Evolutionary conservation across 202 grass and related monocot species (phyloP).

Genomic region (Eragrostis tef): DNA sequence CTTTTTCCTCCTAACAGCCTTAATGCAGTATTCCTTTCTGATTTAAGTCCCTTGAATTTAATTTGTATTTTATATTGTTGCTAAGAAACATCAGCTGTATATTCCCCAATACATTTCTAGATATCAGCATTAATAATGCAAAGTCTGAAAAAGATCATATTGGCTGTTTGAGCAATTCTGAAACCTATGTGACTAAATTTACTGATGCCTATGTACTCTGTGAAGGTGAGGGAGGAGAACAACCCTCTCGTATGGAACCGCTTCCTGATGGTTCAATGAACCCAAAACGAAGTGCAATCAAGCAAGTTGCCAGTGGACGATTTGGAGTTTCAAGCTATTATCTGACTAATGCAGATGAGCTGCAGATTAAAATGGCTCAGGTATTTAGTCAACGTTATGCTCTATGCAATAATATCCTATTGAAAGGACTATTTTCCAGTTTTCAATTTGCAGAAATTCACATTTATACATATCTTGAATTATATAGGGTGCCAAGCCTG

Average conservation of each 20-base stretch:
- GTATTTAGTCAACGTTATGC: slow-evolving; percentile 50
- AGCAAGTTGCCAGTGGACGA: slow-evolving; percentile 96
- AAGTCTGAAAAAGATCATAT: not conserved
- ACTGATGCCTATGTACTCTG: slow-evolving; percentile 38
- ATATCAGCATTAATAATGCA: slow-evolving; percentile 13
- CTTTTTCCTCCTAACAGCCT: not conserved
- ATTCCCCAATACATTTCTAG: not conserved
- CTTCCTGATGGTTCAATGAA: slow-evolving; percentile 89
- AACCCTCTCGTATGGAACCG: slow-evolving; percentile 89
- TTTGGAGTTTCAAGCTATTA: slow-evolving; percentile 99
- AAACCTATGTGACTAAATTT: slow-evolving; percentile 13
- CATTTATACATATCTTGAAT: slow-evolving; percentile 38
- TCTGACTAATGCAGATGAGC: slow-evolving; percentile 95
- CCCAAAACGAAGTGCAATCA: slow-evolving; percentile 95
- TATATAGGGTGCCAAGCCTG: slow-evolving; percentile 92
- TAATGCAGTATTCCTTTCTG: not conserved
- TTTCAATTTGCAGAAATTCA: slow-evolving; percentile 36
- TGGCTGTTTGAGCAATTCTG: slow-evolving; percentile 15
- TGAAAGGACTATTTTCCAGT: slow-evolving; percentile 23
- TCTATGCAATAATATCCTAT: slow-evolving; percentile 12
- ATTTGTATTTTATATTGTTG: slow-evolving; percentile 1
- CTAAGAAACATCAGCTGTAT: slow-evolving; percentile 19
- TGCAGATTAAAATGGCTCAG: slow-evolving; percentile 99
- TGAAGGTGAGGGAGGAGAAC: slow-evolving; percentile 97
- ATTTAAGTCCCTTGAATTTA: slow-evolving; percentile 11